A percentile compares a stretch with the other conserved stretches of the same genome.
Evolutionary conservation across 192 early-diverging fungal species (phyloP).

Genomic region (Coemansia aciculifera): DNA sequence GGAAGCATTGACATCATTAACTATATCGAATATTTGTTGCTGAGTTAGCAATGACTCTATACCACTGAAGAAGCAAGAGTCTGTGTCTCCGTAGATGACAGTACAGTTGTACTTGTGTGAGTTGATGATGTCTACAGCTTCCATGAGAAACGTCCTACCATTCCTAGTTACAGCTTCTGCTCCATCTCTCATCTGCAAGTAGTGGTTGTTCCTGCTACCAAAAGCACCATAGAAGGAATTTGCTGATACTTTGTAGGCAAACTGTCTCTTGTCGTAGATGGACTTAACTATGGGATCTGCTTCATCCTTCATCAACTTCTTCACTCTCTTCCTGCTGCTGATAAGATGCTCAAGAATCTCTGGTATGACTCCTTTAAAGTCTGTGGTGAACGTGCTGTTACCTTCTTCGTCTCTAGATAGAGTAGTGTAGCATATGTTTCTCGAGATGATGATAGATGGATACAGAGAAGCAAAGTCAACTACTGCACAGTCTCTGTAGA

Average conservation of each 20-base stretch:
- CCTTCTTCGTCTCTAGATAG: constrained; percentile 2
- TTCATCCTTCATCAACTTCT: constrained; percentile 3
- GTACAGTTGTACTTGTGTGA: constrained; percentile 1
- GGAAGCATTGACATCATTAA: constrained; percentile 10
- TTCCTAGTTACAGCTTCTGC: constrained; percentile 14
- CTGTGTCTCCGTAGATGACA: constrained; percentile 35
- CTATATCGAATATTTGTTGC: constrained; percentile 15
- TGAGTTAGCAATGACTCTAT: neutral
- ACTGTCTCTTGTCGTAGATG: constrained; percentile 26
- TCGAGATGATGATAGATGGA: constrained; percentile 30
- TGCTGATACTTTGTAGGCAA: constrained; percentile 25
- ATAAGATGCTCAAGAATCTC: constrained; percentile 15
- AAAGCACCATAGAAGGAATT: constrained; percentile 40
- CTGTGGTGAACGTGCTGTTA: neutral
- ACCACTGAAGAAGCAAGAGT: constrained; percentile 29
- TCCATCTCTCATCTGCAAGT: constrained; percentile 17
- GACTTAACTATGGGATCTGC: constrained; percentile 10
- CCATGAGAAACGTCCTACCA: constrained; percentile 16
- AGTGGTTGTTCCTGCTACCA: constrained; percentile 15
- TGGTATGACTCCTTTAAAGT: constrained; percentile 18
- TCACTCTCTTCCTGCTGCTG: constrained; percentile 8
- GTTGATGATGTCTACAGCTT: constrained; percentile 17
- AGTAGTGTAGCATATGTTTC: constrained; percentile 37
- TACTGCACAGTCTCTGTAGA: constrained; percentile 10
- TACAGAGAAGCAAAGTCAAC: constrained; percentile 36